phyloP scores from a whole-genome alignment of 495 filamentous ascomycete species.

The Pseudevernia furfuracea region DNA sequence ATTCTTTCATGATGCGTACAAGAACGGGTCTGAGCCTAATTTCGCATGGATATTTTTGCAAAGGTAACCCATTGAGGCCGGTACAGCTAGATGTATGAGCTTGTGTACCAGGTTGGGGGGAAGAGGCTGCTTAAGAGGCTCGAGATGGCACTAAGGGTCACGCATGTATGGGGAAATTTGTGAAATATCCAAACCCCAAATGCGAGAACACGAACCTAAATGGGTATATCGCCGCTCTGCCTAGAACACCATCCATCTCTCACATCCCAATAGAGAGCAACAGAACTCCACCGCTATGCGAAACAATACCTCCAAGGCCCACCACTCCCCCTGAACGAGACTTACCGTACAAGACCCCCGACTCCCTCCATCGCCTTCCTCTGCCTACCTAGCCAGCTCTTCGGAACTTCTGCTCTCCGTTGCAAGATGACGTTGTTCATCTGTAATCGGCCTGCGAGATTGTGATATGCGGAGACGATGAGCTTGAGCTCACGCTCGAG shows the following conservation, averaged over 20 bases:
- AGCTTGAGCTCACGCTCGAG: constrained; percentile 75
- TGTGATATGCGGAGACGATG: constrained; percentile 88
- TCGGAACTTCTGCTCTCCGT: constrained; percentile 65
- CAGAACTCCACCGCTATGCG: constrained; percentile 1
- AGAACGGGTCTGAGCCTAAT: too few species aligned
- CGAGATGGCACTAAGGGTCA: not conserved
- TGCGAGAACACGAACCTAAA: not conserved
- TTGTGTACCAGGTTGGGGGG: too few species aligned
- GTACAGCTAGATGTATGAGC: too few species aligned
- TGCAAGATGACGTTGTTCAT: constrained; percentile 77
- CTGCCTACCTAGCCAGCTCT: constrained; percentile 88
- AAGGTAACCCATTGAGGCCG: too few species aligned
- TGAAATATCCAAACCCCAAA: not conserved
- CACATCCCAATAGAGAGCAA: not conserved
- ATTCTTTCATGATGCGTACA: too few species aligned
- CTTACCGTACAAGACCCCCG: constrained; percentile 17
- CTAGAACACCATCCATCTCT: not conserved
- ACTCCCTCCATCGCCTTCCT: constrained; percentile 57
- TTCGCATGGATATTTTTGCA: too few species aligned
- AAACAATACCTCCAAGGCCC: not conserved
- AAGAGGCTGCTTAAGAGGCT: too few species aligned
- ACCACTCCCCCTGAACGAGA: not conserved
- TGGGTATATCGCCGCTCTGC: constrained; percentile 1
- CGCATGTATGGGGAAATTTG: not conserved
- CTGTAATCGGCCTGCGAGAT: constrained; percentile 74